Evolutionary conservation across 352 stramenopile species (phyloP), one percentile per base, ranked within the genome.

Genomic region (Phytophthora agathidicida): DNA sequence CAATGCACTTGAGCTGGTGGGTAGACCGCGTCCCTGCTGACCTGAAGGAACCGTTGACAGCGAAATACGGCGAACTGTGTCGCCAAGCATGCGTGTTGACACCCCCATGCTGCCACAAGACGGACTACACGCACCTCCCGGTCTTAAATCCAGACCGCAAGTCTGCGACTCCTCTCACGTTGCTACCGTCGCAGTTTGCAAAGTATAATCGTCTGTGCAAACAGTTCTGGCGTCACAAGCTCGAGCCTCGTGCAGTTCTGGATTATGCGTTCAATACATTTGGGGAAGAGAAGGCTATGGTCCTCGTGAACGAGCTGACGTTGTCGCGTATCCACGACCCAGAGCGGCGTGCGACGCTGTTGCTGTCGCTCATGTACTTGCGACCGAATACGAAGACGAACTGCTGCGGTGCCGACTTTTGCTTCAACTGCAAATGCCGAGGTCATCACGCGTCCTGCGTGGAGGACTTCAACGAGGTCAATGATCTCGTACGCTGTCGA

Each of bases 341-440:
- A 0, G 76, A 86, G 37, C 73, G 73, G 3, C 73, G 71, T 5
- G 76, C 73, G 0, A 63, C 64, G 0, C 48, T 86, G 43, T 31
- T 82, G 50, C 46, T 83, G 1, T 69, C 71, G n/a, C 65, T 70
- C 9, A 53, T 78, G 43, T 63, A 75, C 39, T 22, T 56, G 7
- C 55, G 65, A 28, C 56, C 71, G 3, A 57, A 62, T 24, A 73
- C 50, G 1, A 44, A 45, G 37, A 83, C 76, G 7, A 45, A 49
- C 4, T 87, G 80, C 37, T 87, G 77, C 46, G 39, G 50, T 23
- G 24, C 33, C n/a, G 35, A 41, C 5, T 58, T 86, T 17, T 89
- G 80, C 39, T 89, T 84, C 55, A 75, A 71, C 43, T 89, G 80
- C 60, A 86, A 87, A 41, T 42, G 61, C 14, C 19, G 23, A 3